These are phyloP conservation scores for Entomortierella chlamydospora DNA, from an alignment of 192 early-diverging fungal species.

Conservation along the genomic window DNA sequence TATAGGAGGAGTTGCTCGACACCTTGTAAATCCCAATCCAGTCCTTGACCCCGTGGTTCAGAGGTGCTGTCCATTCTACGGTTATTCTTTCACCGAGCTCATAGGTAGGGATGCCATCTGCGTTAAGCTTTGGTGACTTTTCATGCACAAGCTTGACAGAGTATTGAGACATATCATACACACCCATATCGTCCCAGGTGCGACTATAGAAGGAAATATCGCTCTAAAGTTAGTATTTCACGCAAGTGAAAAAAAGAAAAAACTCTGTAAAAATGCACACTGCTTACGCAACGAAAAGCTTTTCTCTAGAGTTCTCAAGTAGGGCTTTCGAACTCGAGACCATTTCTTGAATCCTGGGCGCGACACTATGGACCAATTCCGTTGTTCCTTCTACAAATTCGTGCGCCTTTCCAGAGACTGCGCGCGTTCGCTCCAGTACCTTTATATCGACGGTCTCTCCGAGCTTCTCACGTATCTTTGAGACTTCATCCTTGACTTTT, in stretches of 20 bases:
- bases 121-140: constrained; percentile 4
- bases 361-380: constrained; percentile 62
- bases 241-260: neutral
- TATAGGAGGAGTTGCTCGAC: constrained; percentile 76
- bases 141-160: constrained; percentile 26
- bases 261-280: too few relatives aligned
- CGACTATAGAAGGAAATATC: constrained; percentile 18
- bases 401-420: constrained; percentile 65
- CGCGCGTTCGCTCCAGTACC: constrained; percentile 63
- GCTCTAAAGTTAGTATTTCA: too few relatives aligned
- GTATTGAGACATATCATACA: constrained; percentile 59
- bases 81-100: constrained; percentile 81
- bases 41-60: constrained; percentile 77
- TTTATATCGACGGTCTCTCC: constrained; percentile 59
- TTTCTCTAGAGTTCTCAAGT: constrained; percentile 53
- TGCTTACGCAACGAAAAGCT: constrained; percentile 51
- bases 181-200: constrained; percentile 55
- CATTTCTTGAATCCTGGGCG: constrained; percentile 61
- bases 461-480: constrained; percentile 50
- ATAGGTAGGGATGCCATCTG: constrained; percentile 41
- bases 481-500: constrained; percentile 62
- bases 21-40: constrained; percentile 95
- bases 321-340: constrained; percentile 57
- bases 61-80: constrained; percentile 78
- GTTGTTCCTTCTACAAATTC: constrained; percentile 71